Conservation (phyloP, 2,329 filamentous ascomycete species). For the Aspergillus hiratsukae region DNA sequence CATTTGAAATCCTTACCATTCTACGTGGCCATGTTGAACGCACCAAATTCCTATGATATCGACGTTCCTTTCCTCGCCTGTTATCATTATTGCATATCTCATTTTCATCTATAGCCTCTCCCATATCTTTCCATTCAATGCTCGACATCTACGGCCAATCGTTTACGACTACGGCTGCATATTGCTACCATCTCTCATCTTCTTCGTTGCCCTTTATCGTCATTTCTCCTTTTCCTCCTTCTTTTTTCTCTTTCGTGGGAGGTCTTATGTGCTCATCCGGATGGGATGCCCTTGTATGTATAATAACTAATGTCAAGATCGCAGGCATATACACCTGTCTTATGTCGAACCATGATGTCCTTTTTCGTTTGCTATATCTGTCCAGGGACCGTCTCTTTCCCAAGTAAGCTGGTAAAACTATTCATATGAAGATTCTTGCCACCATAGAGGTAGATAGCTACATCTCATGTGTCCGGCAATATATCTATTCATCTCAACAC, state of each 20-base stretch:
- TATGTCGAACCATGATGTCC: not conserved
- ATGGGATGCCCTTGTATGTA: not conserved
- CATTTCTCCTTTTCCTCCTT: slow-evolving; percentile 1
- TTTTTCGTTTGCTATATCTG: not conserved
- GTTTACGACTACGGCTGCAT: not conserved
- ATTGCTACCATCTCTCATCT: not conserved
- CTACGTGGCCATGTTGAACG: not conserved
- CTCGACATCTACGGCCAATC: not conserved
- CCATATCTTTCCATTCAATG: not conserved
- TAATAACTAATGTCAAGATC: not conserved
- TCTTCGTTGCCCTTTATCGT: slow-evolving; percentile 5
- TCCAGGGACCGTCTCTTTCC: not conserved
- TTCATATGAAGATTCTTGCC: not conserved
- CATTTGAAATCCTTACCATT: not conserved
- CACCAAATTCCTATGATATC: not conserved
- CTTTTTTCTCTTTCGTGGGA: not conserved
- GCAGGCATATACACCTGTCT: too few species aligned
- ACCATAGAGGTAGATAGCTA: not conserved
- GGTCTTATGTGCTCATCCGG: not conserved
- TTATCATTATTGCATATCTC: not conserved
- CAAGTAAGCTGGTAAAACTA: not conserved
- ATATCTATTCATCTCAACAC: not conserved
- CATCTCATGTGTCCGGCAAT: not conserved
- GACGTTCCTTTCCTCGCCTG: not conserved
- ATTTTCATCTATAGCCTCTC: not conserved